Conservation (phyloP, 2,329 filamentous ascomycete genomes). For the Colletotrichum viniferum region DNA sequence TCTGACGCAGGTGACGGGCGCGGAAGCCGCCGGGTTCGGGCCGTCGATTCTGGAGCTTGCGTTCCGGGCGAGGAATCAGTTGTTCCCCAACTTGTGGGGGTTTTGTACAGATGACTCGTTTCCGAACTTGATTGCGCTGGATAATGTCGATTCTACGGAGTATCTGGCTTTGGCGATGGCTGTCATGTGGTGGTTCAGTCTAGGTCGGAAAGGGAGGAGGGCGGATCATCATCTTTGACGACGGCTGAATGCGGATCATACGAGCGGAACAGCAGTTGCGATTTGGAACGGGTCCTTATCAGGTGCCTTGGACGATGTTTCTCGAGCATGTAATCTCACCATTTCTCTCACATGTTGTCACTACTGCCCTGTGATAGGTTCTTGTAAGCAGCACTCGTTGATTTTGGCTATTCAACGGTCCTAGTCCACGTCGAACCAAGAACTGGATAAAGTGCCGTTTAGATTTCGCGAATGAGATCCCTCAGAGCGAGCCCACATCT, state of each 20-base stretch:
- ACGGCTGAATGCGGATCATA: not conserved
- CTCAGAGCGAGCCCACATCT: not conserved
- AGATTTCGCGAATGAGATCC: not conserved
- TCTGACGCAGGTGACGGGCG: not conserved
- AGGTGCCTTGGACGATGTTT: not conserved
- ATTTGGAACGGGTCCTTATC: accelerated
- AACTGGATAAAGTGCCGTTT: not conserved
- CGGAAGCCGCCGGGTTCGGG: not conserved
- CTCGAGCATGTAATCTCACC: not conserved
- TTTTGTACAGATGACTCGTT: not conserved
- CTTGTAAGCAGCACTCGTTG: not conserved
- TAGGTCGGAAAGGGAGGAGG: not conserved
- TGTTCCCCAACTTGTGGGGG: not conserved
- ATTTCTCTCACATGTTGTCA: not conserved
- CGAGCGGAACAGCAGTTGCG: not conserved
- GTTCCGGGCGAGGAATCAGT: not conserved
- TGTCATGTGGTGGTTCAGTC: not conserved
- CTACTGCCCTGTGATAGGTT: not conserved
- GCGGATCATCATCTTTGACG: not conserved
- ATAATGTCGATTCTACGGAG: not conserved
- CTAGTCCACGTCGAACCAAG: not conserved
- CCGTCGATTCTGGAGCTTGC: not conserved
- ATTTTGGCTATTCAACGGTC: not conserved
- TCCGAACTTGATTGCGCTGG: not conserved
- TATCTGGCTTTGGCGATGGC: not conserved